Conservation (phyloP, 768 basidiomycete species). For the Suillus hirtellus region DNA sequence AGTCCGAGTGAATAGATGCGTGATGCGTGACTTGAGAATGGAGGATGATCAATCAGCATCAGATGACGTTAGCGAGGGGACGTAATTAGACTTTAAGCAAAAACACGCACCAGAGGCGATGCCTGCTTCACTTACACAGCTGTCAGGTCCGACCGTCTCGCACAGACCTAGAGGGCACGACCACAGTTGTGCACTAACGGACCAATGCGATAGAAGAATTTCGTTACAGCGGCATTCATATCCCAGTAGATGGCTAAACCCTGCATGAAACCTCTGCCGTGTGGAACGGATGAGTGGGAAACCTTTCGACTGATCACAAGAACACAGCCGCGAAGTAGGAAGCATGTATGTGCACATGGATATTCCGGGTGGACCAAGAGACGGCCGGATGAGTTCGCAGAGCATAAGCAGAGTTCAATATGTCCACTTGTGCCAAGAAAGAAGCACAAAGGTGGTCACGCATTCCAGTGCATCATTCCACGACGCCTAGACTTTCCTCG, state of each 20-base stretch:
- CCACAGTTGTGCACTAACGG: constrained; percentile 20
- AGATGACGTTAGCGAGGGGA: constrained; percentile 33
- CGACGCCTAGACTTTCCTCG: constrained; percentile 18
- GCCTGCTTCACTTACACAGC: constrained; percentile 13
- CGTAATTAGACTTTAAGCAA: constrained; percentile 42
- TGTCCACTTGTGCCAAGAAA: constrained; percentile 4
- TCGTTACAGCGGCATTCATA: constrained; percentile 35
- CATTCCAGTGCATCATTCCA: background rate
- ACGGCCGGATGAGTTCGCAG: background rate
- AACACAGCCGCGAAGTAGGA: constrained; percentile 1
- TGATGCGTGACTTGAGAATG: constrained; percentile 1
- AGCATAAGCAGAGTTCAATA: constrained; percentile 6
- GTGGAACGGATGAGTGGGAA: constrained; percentile 5
- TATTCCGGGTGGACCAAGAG: constrained; percentile 4
- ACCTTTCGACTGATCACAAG: background rate
- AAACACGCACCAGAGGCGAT: constrained; percentile 30
- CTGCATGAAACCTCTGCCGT: constrained; percentile 3
- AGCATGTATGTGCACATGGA: background rate
- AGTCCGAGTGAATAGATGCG: background rate
- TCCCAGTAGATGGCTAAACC: constrained; percentile 6
- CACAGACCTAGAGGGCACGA: constrained; percentile 10
- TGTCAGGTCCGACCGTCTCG: constrained; percentile 18
- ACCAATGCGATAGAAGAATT: constrained; percentile 22
- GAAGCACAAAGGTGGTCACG: constrained; percentile 1
- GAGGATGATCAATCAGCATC: constrained; percentile 20